Evolutionary conservation across 805 yeast species (phyloP), one percentile per base, ranked within the genome.

Genomic region (Yarrowia deformans): DNA sequence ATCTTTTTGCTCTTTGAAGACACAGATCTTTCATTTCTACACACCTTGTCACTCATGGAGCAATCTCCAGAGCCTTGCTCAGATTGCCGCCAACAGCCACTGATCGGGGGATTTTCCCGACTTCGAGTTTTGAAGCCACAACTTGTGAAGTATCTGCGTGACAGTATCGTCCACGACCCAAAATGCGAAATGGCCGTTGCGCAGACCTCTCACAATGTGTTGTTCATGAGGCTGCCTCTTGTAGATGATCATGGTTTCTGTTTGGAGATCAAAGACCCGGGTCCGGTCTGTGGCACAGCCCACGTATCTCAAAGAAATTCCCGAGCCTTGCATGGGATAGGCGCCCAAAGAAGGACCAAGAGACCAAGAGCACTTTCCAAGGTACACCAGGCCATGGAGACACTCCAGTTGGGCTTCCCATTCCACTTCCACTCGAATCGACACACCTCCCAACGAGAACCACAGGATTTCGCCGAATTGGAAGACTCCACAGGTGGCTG

Each of bases 391-490:
- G 23, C 29, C 49, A 8, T 39, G 39, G 13, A 49, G 39, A 49
- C 54, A 49, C 29, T 29, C 29, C 14, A 32, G 37, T 3, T 42
- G 9, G n/a, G 64, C 29, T 1, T 56, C 23, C 64, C 64, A 56
- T 12, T 56, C 64, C 2, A 56, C 64, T 3, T 8, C 49, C 10
- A 56, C 64, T 1, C 49, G 23, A n/a, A 56, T 40, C 2, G 64
- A 56, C 12, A 56, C 64, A n/a, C 40, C 64, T 56, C 64, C 64
- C 29, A 56, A 34, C 16, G 48, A 29, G 13, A 29, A 42, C 64
- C 64, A 56, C 18, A 56, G 39, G 0, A n/a, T 18, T 7, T 43
- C 64, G 32, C 49, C 64, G 18, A 32, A 56, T 13, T 56, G 64
- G 23, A 56, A 56, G n/a, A 56, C 64, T n/a, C 49, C 49, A 34